Conservation (phyloP, 495 filamentous ascomycete genomes). For the Lasiosphaeria ovina region DNA sequence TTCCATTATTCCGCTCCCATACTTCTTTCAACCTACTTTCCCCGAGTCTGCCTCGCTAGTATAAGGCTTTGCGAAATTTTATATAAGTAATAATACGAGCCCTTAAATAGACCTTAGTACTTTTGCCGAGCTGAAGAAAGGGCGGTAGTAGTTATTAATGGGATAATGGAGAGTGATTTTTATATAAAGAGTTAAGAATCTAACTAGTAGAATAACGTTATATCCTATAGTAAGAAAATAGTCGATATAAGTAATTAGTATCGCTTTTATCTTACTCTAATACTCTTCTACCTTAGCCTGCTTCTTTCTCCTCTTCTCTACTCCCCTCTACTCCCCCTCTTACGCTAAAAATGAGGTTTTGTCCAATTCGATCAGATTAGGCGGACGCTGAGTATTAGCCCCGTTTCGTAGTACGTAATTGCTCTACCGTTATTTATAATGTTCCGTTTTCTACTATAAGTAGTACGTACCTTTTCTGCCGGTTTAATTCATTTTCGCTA, state of each 20-base stretch:
- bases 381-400: not conserved
- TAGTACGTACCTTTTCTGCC: not conserved
- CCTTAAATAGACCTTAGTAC: not conserved
- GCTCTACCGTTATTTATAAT: not conserved
- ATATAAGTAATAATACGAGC: not conserved
- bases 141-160: not conserved
- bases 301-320: not conserved
- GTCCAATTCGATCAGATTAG: not conserved
- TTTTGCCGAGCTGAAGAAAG: not conserved
- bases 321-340: not conserved
- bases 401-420: not conserved
- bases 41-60: not conserved
- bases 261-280: not conserved
- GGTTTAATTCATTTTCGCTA: not conserved
- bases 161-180: not conserved
- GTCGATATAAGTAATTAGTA: not conserved
- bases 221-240: not conserved
- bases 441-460: not conserved
- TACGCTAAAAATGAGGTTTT: not conserved
- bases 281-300: not conserved
- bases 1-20: not conserved
- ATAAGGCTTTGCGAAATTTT: not conserved
- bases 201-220: not conserved
- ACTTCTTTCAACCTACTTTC: not conserved
- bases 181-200: not conserved